Conservation (phyloP, 495 filamentous ascomycete species). For the Stereocaulon alpinum region DNA sequence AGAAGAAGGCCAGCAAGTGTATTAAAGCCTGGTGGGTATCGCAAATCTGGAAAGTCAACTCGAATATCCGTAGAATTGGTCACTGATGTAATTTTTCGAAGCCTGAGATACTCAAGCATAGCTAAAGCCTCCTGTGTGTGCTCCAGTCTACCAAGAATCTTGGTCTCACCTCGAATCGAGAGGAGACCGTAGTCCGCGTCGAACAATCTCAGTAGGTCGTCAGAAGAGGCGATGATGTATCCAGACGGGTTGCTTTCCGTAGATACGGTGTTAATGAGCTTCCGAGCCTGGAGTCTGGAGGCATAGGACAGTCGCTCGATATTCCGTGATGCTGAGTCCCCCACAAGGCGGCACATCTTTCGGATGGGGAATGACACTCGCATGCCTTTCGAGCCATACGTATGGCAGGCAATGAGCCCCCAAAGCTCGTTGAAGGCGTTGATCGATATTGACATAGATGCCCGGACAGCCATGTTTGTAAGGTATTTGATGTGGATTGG, state of each 20-base stretch:
- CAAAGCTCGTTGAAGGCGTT: slow-evolving; percentile 77
- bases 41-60: slow-evolving; percentile 73
- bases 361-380: slow-evolving; percentile 83
- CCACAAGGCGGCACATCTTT: slow-evolving; percentile 88
- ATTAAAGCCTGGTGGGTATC: slow-evolving; percentile 69
- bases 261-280: slow-evolving; percentile 69
- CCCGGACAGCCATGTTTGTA: slow-evolving; percentile 78
- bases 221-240: slow-evolving; percentile 85
- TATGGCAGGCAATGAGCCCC: slow-evolving; percentile 84
- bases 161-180: slow-evolving; percentile 79
- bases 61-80: slow-evolving; percentile 66
- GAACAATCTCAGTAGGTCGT: slow-evolving; percentile 77
- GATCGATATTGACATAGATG: slow-evolving; percentile 92
- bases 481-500: slow-evolving; percentile 86
- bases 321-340: slow-evolving; percentile 77
- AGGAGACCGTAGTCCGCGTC: slow-evolving; percentile 82
- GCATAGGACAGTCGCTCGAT: slow-evolving; percentile 85
- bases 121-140: slow-evolving; percentile 78
- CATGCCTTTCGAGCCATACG: slow-evolving; percentile 70
- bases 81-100: slow-evolving; percentile 68
- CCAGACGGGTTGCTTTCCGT: slow-evolving; percentile 77
- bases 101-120: slow-evolving; percentile 73
- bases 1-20: slow-evolving; percentile 73
- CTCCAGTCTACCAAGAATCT: slow-evolving; percentile 65
- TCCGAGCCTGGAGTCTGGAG: slow-evolving; percentile 69